These are phyloP conservation scores for Eucalyptus pumila DNA, from an alignment of 345 rosid species.

Conservation along the genomic window DNA sequence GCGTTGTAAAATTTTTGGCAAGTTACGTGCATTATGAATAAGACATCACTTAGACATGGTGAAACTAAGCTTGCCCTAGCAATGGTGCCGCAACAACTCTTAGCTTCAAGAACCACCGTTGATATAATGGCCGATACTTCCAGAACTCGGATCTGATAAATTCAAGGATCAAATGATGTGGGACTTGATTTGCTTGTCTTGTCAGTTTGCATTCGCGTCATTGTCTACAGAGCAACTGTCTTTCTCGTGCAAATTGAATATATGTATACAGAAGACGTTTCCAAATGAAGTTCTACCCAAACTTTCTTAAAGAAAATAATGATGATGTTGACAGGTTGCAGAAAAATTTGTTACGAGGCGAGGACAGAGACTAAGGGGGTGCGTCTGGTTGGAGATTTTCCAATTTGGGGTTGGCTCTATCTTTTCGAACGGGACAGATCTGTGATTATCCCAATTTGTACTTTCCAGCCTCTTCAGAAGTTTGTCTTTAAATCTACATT, in stretches of 20 bases:
- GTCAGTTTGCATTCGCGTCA: background rate
- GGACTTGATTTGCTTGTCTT: background rate
- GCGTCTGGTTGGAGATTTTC: background rate
- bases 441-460: background rate
- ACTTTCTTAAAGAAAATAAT: background rate
- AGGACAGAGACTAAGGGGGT: background rate
- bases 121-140: background rate
- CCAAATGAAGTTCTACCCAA: background rate
- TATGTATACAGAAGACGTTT: background rate
- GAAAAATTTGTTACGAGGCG: constrained; percentile 56
- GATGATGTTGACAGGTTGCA: constrained; percentile 26
- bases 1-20: background rate
- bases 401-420: background rate
- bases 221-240: background rate
- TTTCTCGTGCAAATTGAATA: background rate
- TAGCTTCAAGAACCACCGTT: background rate
- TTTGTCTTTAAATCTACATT: background rate
- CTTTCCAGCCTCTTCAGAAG: background rate
- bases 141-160: background rate
- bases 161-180: background rate
- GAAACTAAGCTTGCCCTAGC: background rate
- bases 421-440: background rate
- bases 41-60: background rate
- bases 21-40: background rate
- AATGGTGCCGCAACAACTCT: background rate